Evolutionary conservation across 495 filamentous ascomycete genomes (phyloP), one percentile per base, ranked within the genome.

Genomic region (Eremomyces bilateralis): DNA sequence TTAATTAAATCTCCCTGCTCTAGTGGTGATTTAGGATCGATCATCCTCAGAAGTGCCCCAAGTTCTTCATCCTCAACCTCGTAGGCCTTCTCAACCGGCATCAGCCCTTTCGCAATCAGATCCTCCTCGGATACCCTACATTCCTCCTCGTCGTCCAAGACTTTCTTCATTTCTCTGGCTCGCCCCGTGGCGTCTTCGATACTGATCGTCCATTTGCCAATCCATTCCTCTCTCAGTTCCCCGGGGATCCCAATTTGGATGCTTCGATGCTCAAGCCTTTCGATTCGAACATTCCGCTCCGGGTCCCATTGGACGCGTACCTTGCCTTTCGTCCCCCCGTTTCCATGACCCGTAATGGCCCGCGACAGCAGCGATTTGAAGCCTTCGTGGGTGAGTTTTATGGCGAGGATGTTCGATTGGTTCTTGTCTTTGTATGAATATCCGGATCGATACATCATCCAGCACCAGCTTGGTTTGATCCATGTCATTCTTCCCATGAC

Each of bases 381-480:
- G 12, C 33, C 30, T 15, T 40, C 37, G 25, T 29, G 37, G n/a
- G 15, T 37, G 28, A 47, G 21, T 18, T 31, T 40, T 2, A 47
- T 16, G 11, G 44, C 44, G 16, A 47, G 37, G 21, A 47, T 43
- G 21, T 34, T 20, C 2, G 40, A 15, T 33, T 47, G 44, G 2
- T 38, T 20, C 10, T 8, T 18, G 21, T 46, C 45, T 38, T 48
- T 48, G 42, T 40, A 45, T 4, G 39, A 45, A 32, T 46, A 46
- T n/a, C 43, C 39, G 15, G 25, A 19, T 15, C 42, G 32, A 40
- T 67, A 73, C 44, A 73, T 61, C 67, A 74, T 73, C 71, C 71
- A 76, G 35, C 54, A 51, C 61, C 67, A 76, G 30, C 55, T 61
- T 3, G 71, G 71, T 42, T 74, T 76, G 37, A 75, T 66, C 71